Evolutionary conservation across 345 rosid species (phyloP).

Genomic region (Arabidopsis thaliana): DNA sequence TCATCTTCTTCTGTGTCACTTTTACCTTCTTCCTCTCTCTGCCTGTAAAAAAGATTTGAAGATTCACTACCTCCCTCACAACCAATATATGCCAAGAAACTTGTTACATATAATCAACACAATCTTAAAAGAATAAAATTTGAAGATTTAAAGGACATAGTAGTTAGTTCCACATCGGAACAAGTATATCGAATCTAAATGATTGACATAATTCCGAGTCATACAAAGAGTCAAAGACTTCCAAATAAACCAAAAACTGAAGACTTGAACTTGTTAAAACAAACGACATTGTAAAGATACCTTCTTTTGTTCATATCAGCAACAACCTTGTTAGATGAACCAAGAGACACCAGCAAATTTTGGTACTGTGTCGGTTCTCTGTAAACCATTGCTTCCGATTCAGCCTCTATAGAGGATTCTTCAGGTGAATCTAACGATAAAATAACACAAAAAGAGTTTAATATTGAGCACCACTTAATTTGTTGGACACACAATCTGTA

Average conservation of each 20-base stretch:
- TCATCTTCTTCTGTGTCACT: conserved; percentile 64
- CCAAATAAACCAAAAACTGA: not conserved
- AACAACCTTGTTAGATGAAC: conserved; percentile 53
- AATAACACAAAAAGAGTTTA: not conserved
- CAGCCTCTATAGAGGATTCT: conserved; percentile 39
- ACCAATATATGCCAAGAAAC: not conserved
- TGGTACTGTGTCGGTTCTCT: conserved; percentile 58
- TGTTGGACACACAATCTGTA: conserved; percentile 3
- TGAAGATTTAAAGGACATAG: not conserved
- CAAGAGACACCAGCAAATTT: conserved; percentile 55
- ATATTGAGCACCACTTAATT: not conserved
- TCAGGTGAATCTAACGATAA: conserved; percentile 42
- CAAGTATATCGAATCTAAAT: not conserved
- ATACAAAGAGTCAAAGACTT: not conserved
- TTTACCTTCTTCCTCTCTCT: conserved; percentile 62
- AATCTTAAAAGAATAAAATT: not conserved
- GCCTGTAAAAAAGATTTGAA: conserved; percentile 41
- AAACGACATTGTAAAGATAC: conserved; percentile 40
- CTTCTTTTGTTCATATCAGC: conserved; percentile 58
- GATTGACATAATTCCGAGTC: no score
- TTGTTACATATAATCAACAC: not conserved
- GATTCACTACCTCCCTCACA: conserved; percentile 2
- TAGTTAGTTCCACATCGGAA: not conserved
- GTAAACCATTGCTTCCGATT: conserved; percentile 43
- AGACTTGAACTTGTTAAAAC: not conserved